phyloP scores from a whole-genome alignment of 176 grass and related monocot genomes.

The Zea luxurians region DNA sequence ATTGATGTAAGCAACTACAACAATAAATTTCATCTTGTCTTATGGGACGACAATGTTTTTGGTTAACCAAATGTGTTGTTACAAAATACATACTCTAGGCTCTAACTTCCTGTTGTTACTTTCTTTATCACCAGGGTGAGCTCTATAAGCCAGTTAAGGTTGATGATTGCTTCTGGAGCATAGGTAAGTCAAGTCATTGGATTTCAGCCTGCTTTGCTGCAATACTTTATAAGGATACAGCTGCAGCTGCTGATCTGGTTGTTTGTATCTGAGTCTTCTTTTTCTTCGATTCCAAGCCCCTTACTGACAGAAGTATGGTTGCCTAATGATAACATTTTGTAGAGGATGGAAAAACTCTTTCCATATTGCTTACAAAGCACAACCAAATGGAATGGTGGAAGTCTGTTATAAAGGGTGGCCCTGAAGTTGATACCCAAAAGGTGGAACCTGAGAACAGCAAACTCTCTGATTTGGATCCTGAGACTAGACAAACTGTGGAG shows the following conservation, averaged over 20 bases:
- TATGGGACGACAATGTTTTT: background rate
- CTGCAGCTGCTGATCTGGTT: background rate
- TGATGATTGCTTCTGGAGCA: constrained; percentile 97
- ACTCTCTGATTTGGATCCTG: constrained; percentile 85
- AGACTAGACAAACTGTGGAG: constrained; percentile 96
- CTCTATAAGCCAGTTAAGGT: constrained; percentile 73
- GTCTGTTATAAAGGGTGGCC: constrained; percentile 76
- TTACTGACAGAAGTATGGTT: background rate
- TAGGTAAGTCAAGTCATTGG: constrained; percentile 45
- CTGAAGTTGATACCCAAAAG: constrained; percentile 85
- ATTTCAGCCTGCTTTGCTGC: background rate
- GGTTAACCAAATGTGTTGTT: background rate
- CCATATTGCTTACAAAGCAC: constrained; percentile 84
- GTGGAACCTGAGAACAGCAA: constrained; percentile 90
- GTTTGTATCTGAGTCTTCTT: background rate
- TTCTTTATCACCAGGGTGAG: constrained; percentile 57
- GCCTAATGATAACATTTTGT: background rate
- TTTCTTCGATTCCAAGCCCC: background rate
- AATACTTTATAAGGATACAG: background rate
- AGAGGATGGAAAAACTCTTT: constrained; percentile 89
- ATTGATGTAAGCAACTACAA: constrained; percentile 67
- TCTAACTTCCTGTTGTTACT: background rate
- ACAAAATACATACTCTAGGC: background rate
- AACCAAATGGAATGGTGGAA: constrained; percentile 99
- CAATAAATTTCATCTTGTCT: background rate